Base-by-base conservation (phyloP, 164 flowering plant species). In the Cinnamomum micranthum region DNA sequence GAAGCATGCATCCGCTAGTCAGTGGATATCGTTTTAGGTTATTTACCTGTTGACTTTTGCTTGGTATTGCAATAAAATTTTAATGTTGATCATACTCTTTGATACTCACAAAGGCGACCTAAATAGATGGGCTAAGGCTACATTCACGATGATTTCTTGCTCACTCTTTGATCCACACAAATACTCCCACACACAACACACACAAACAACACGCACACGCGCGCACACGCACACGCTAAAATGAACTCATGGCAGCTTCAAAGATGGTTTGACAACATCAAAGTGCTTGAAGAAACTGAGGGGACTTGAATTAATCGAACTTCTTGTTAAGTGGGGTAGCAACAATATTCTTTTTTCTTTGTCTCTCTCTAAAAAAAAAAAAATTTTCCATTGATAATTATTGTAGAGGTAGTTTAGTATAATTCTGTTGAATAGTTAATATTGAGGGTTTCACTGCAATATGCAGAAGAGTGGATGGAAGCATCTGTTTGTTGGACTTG, bases 401-500 rank as follows among this genome's bases (percentile, higher is more conserved):
- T 60, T 27, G 9, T 51, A 11, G 50, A 67, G 17, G 22, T 70
- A 20, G 41, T 76, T 52, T 71, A 58, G 66, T 22, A 19, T 47
- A n/a, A 25, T 7, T 58, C 60, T 6, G 58, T 31, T 55, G 20
- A 52, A 13, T 66, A 15, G 31, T 75, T 71, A 50, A 41, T 71
- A n/a, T 1, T 58, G 60, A 23, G 76, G 14, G 59, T 50, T 68
- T 17, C 79, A 55, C 65, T 79, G 58, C 55, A 73, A 77, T 68
- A 33, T 86, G 73, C 90, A 95, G 99, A 86, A 77, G 67, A 83
- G 82, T 65, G 82, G 84, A 68, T 62, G 88, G 74, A 93, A 83
- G 74, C 84, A 93, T 87, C 87, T 92, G 28, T 95, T 95, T 82
- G 98, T 95, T 51, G 96, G 96, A 68, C 74, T 95, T 77, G 99